Evolutionary conservation across 139 green algal genomes (phyloP).

Genomic region (Klebsormidium nitens): DNA sequence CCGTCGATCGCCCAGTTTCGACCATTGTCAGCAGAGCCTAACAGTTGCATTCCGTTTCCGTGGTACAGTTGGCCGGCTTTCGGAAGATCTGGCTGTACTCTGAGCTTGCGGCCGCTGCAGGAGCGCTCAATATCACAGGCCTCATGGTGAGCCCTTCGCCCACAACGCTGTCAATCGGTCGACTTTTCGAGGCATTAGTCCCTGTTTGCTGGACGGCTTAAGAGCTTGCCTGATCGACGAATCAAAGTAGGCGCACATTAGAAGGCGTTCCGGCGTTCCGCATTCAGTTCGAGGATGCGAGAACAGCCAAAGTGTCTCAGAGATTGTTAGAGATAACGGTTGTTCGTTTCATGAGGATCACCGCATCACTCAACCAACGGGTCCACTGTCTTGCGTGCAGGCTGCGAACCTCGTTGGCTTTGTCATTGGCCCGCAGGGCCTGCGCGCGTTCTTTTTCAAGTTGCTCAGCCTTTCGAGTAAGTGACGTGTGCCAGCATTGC

Average conservation of each 20-base stretch:
- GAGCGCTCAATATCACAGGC: constrained; percentile 19
- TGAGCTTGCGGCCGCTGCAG: constrained; percentile 8
- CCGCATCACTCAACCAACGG: too few relatives aligned
- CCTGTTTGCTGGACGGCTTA: not conserved
- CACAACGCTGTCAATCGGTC: not conserved
- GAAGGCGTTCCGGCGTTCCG: not conserved
- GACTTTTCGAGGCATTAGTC: not conserved
- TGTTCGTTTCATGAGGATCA: too few relatives aligned
- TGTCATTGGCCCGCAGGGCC: not conserved
- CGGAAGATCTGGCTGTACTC: constrained; percentile 16
- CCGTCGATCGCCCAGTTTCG: too few relatives aligned
- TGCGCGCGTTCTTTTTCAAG: not conserved
- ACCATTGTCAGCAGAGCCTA: not conserved
- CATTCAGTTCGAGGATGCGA: not conserved
- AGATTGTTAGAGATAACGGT: constrained; percentile 8
- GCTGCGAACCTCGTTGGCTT: constrained; percentile 11
- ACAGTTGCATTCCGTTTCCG: not conserved
- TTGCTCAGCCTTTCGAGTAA: constrained; percentile 6
- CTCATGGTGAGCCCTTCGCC: constrained; percentile 19
- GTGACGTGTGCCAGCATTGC: not conserved
- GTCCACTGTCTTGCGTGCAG: too few relatives aligned
- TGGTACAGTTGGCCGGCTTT: constrained; percentile 1
- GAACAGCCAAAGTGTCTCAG: constrained; percentile 1
- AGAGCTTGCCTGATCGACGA: too few relatives aligned
- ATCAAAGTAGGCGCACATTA: too few relatives aligned